Base-by-base conservation (phyloP, 1,284 basidiomycete genomes). In the Irpex sp. region DNA sequence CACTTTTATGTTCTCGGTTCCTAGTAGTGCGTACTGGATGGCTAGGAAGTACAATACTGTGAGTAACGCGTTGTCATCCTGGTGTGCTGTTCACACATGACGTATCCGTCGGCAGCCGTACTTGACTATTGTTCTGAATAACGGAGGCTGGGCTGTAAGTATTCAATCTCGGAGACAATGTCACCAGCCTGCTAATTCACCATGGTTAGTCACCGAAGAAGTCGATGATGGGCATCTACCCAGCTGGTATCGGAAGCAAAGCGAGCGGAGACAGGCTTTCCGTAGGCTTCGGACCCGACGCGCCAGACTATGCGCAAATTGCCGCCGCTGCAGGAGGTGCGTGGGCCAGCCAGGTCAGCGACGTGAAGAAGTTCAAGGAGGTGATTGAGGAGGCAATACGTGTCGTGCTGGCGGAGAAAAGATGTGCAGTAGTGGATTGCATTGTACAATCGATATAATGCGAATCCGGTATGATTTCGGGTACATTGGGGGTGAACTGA, bases 1-100 rank as follows among this genome's bases (percentile, higher is more conserved):
- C 0, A 82, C 81, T 1, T 91, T 80, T 69, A 69, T 91, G 69
- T 91, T 90, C 70, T 79, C 85, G 1, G 83, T 89, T 0, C 89
- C 89, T 0, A 79, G 82, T 37, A 82, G 86, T 1, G 83, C 81
- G 0, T 90, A 82, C 71, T 90, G 88, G 89, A 88, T 91, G 73
- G 86, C 88, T 0, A 80, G 82, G 66, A 78, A 80, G 60, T 90
- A 90, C 71, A 75, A 85, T 31, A 86, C 88, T 37, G 87, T 88
- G 62, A 66, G 83, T 73, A 43, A 33, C 7, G 9, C n/a, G 39
- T 15, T 21, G 13, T 54, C 15, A 26, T 13, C 19, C 57, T 15
- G 15, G 49, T 26, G 21, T 47, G 11, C 15, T 21, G n/a, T 6
- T 33, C 7, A 31, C 39, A 39, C 49, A 50, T 39, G 17, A 58